A percentile compares a stretch with the other conserved stretches of the same genome.
These are phyloP conservation scores for Penicillium occitanis DNA, from an alignment of 2,329 filamentous ascomycete genomes.

Conservation along the genomic window DNA sequence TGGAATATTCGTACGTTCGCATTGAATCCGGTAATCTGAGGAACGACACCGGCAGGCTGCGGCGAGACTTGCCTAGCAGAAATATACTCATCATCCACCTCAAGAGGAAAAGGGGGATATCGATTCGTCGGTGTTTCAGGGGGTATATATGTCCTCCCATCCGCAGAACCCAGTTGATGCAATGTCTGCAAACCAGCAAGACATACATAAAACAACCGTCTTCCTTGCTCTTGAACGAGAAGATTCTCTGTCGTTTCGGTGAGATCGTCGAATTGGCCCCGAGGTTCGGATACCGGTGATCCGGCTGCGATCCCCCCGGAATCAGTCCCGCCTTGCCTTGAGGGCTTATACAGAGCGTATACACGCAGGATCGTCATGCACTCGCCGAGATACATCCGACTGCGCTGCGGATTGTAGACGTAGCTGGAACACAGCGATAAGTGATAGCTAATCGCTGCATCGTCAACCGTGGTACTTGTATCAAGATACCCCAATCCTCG, in stretches of 20 bases:
- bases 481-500: slow-evolving; percentile 47
- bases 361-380: slow-evolving; percentile 45
- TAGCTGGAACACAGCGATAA: slow-evolving; percentile 44
- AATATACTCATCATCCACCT: slow-evolving; percentile 82
- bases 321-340: slow-evolving; percentile 25
- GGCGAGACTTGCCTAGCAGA: slow-evolving; percentile 67
- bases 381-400: slow-evolving; percentile 46
- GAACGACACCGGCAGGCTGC: slow-evolving; percentile 67
- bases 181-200: slow-evolving; percentile 75
- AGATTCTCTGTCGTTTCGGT: slow-evolving; percentile 30
- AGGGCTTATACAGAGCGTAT: slow-evolving; percentile 36
- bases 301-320: slow-evolving; percentile 21
- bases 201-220: slow-evolving; percentile 76
- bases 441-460: slow-evolving; percentile 48
- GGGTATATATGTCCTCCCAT: slow-evolving; percentile 70
- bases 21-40: slow-evolving; percentile 77
- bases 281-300: slow-evolving; percentile 23
- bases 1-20: slow-evolving; percentile 74
- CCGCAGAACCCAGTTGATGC: slow-evolving; percentile 71
- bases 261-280: slow-evolving; percentile 27
- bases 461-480: slow-evolving; percentile 43
- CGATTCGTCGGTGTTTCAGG: slow-evolving; percentile 73
- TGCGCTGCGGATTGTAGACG: slow-evolving; percentile 40
- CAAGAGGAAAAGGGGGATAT: slow-evolving; percentile 75
- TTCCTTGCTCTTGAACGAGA: slow-evolving; percentile 51